Conservation (phyloP, 2,329 filamentous ascomycete genomes). For the Diplodia sapinea region DNA sequence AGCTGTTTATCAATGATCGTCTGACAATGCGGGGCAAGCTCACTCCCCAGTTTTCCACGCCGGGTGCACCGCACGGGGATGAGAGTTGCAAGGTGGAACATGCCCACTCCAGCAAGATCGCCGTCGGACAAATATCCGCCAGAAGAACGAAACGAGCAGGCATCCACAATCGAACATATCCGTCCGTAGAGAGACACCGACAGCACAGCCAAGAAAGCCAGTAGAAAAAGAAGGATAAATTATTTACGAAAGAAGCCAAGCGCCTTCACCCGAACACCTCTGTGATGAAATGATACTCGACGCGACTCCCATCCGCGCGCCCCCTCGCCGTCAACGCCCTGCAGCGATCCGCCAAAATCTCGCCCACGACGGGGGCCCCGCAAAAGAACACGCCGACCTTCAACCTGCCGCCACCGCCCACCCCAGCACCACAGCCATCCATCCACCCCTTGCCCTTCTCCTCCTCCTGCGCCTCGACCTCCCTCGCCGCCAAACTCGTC, state of each 20-base stretch:
- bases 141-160: neutral
- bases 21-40: conserved; percentile 7
- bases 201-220: no score
- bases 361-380: conserved; percentile 61
- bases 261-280: conserved; percentile 57
- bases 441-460: neutral
- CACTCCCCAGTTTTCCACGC: neutral
- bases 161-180: neutral
- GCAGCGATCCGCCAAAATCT: conserved; percentile 58
- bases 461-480: conserved; percentile 36
- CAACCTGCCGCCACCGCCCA: conserved; percentile 38
- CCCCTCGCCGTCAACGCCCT: conserved; percentile 58
- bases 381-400: conserved; percentile 65
- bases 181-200: neutral
- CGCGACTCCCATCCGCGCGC: conserved; percentile 57
- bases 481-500: conserved; percentile 1
- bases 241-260: no score
- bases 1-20: neutral
- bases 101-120: neutral
- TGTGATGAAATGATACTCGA: conserved; percentile 64
- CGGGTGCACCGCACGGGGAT: neutral
- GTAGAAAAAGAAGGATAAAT: no score
- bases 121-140: neutral
- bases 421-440: neutral
- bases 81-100: neutral